Conservation (phyloP, 2,329 filamentous ascomycete species). For the Lachnellula arida region DNA sequence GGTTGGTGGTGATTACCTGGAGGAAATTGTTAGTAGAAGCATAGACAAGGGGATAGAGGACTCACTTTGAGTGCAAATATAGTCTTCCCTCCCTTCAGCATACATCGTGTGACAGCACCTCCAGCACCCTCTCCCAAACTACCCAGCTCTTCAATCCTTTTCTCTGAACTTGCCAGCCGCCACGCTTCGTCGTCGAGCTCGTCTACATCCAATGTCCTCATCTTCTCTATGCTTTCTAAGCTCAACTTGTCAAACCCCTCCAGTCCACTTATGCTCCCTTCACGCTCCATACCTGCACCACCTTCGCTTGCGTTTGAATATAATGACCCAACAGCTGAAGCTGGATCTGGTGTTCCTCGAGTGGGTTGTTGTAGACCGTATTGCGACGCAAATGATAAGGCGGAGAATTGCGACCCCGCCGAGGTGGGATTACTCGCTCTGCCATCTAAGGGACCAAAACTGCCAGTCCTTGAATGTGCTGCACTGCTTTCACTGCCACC, state of each 20-base stretch:
- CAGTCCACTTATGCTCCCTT: slow-evolving; percentile 72
- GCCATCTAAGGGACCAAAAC: slow-evolving; percentile 73
- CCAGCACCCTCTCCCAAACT: slow-evolving; percentile 92
- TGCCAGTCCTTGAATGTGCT: slow-evolving; percentile 76
- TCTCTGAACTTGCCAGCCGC: slow-evolving; percentile 86
- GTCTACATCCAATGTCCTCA: slow-evolving; percentile 81
- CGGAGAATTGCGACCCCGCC: slow-evolving; percentile 82
- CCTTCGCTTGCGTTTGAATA: slow-evolving; percentile 78
- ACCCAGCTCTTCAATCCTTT: slow-evolving; percentile 81
- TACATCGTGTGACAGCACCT: slow-evolving; percentile 88
- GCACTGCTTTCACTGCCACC: slow-evolving; percentile 76
- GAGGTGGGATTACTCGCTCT: slow-evolving; percentile 77
- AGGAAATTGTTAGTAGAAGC: slow-evolving; percentile 2
- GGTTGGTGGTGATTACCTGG: slow-evolving; percentile 96
- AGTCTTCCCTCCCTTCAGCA: slow-evolving; percentile 85
- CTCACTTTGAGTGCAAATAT: slow-evolving; percentile 92
- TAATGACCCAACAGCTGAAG: slow-evolving; percentile 80
- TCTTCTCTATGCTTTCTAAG: slow-evolving; percentile 65
- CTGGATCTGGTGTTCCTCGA: slow-evolving; percentile 72
- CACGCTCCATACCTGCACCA: slow-evolving; percentile 72
- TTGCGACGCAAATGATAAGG: slow-evolving; percentile 72
- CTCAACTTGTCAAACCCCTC: slow-evolving; percentile 75
- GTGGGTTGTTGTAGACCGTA: slow-evolving; percentile 62
- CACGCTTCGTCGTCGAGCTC: slow-evolving; percentile 93
- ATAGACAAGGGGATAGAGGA: slow-evolving; percentile 5